Evolutionary conservation across 2,329 filamentous ascomycete species (phyloP), one percentile per base, ranked within the genome.

Genomic region (Pyrenochaeta sp.): DNA sequence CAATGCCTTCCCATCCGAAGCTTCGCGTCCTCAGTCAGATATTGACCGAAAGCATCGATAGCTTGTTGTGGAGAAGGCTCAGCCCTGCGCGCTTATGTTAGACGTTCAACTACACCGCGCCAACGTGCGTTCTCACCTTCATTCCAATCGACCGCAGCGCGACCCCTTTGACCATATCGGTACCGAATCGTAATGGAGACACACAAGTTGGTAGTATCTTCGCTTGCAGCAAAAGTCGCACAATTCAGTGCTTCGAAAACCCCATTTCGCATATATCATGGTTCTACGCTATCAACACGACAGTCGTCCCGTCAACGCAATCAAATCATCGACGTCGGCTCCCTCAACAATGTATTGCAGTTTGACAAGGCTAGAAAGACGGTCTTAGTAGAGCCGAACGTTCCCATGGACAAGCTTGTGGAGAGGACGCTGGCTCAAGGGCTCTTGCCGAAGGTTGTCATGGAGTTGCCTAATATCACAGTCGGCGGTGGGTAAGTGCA

Each of bases 401-500:
- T 91, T 3, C 81, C 87, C 0, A 91, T 91, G 88, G 88, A 90
- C 57, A 77, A 78, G 0, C 79, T 91, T 1, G 83, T 90, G 0
- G 81, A 84, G 52, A 85, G 82, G 1, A 87, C 87, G 0, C 66
- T 88, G 46, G 72, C 77, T 4, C 69, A 85, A 48, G 84, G 84
- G 0, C 77, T 91, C 0, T 75, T 91, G 0, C 88, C 84, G 0
- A 84, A 84, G 0, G 87, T 91, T 0, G 87, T 91, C 3, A 90
- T 90, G 85, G 89, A 91, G 66, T 88, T 91, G 49, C 88, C 88
- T 0, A 87, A 87, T 0, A 91, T 91, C 61, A 91, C 89, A 0
- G 85, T 84, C 0, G 89, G 88, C 13, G 88, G 89, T 2, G 88
- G 86, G 0, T 71, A 57, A 64, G 68, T 68, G 25, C 42, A 15